Base-by-base conservation (phyloP, 2,329 filamentous ascomycete genomes). In the Aspergillus melleus region DNA sequence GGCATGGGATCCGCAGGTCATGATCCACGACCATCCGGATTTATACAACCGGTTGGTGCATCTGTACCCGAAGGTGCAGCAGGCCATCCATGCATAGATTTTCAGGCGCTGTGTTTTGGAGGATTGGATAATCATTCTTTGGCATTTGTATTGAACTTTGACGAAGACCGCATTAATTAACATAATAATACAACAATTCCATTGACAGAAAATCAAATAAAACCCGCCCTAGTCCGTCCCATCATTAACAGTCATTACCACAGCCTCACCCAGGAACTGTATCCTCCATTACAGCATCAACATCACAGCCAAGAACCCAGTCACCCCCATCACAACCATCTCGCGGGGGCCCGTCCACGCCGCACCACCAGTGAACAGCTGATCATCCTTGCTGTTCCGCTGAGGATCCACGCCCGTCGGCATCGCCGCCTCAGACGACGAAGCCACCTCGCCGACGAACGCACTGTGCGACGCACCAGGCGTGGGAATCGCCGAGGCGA, bases 41-140 rank as follows among this genome's bases (percentile, higher is more conserved):
- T 77, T 98, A 51, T 97, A 94, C 74, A 80, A 87, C 16, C 83
- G 86, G 62, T 89, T 98, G 86, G 82, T 96, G 1, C 79, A 83
- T 54, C 88, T 96, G 14, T 97, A 96, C 72, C 93, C 93, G 8
- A 86, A 90, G 63, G 89, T 96, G 4, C 90, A 95, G 78, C 81
- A 90, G 69, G 88, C 90, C 22, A 90, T 95, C 61, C 88, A 90
- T 69, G 84, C 83, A n/a, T 86, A 30, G 16, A 16, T 14, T 20
- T 16, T 32, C 14, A 42, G 14, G 16, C 3, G 6, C 6, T n/a
- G 14, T 3, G 14, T 42, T n/a, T 42, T 42, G 36, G 16, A 42
- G 8, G 2, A 42, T 8, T 16, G 14, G 5, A 42, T 1, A 42
- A 9, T 42, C 16, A 19, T 42, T 47, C 22, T 22, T 22, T 47